Evolutionary conservation across 108 stramenopile genomes (phyloP), one percentile per base, ranked within the genome.

Genomic region (Thalassiosira profunda): DNA sequence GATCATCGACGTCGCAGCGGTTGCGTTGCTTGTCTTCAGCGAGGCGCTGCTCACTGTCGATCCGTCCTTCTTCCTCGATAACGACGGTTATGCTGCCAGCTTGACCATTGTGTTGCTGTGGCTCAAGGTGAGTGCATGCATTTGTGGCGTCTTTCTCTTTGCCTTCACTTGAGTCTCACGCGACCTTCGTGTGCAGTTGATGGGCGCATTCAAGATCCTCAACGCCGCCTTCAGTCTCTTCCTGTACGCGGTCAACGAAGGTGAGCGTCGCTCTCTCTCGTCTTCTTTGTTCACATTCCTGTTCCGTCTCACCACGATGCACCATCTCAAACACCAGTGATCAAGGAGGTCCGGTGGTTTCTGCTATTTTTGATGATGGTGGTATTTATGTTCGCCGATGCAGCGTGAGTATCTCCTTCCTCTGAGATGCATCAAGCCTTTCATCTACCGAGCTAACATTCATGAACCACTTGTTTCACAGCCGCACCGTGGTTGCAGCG

Each of bases 191-290:
- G 51, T 74, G 24, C 47, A 44, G 47, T 36, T 79, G 21, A 60
- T 79, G 48, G 70, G 70, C 33, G 63, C 68, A 29, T 79, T 70
- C 69, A 79, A 70, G 44, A 66, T 79, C 44, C 58, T 79, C 30
- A 79, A 79, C 44, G 52, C 45, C 26, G 35, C 49, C 14, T 79
- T 79, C 33, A 47, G 70, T 1, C 15, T 79, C 11, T 79, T 79
- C 35, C 31, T 79, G 6, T 70, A 66, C 44, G 69, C 77, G 25
- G 69, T 79, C n/a, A 30, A 45, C 20, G 77, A 79, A 31, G n/a
- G n/a, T n/a, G n/a, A n/a, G n/a, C n/a, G n/a, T n/a, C n/a, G n/a
- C n/a, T n/a, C n/a, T n/a, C n/a, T n/a, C n/a, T n/a, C n/a, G n/a
- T n/a, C n/a, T n/a, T n/a, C n/a, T n/a, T n/a, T n/a, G n/a, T n/a